phyloP scores from a whole-genome alignment of 1,139 yeast genomes.

The Saccharomyces hybrid region DNA sequence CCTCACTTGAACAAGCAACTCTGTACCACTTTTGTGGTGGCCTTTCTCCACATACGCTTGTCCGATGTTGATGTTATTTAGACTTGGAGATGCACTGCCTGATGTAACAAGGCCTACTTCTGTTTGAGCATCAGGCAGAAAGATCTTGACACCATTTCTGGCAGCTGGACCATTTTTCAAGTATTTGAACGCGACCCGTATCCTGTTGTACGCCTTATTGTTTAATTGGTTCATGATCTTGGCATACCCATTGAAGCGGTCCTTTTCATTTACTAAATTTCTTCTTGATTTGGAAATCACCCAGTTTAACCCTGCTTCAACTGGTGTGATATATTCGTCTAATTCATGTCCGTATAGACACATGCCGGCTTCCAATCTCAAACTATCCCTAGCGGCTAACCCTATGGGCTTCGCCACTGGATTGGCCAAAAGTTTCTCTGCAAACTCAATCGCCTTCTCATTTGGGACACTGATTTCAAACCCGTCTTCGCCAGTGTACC shows the following conservation, averaged over 20 bases:
- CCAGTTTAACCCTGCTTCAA: slow-evolving; percentile 87
- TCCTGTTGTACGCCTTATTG: slow-evolving; percentile 49
- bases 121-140: slow-evolving; percentile 40
- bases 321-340: slow-evolving; percentile 72
- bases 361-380: slow-evolving; percentile 96
- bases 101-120: slow-evolving; percentile 76
- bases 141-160: slow-evolving; percentile 70
- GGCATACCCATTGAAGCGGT: slow-evolving; percentile 70
- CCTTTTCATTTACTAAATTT: slow-evolving; percentile 31
- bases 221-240: slow-evolving; percentile 63
- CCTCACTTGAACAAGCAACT: slow-evolving; percentile 67
- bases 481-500: slow-evolving; percentile 98
- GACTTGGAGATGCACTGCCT: slow-evolving; percentile 84
- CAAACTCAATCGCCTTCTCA: slow-evolving; percentile 52
- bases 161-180: slow-evolving; percentile 85
- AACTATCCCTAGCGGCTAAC: slow-evolving; percentile 91
- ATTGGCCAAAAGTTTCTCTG: slow-evolving; percentile 50
- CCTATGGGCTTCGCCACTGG: slow-evolving; percentile 75
- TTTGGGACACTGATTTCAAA: slow-evolving; percentile 82
- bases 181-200: slow-evolving; percentile 62
- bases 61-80: slow-evolving; percentile 66
- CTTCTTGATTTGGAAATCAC: slow-evolving; percentile 78
- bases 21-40: slow-evolving; percentile 64
- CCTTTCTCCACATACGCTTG: slow-evolving; percentile 81
- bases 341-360: slow-evolving; percentile 93